Evolutionary conservation across 2,329 filamentous ascomycete genomes (phyloP).

Genomic region (Elsinoe batatas): DNA sequence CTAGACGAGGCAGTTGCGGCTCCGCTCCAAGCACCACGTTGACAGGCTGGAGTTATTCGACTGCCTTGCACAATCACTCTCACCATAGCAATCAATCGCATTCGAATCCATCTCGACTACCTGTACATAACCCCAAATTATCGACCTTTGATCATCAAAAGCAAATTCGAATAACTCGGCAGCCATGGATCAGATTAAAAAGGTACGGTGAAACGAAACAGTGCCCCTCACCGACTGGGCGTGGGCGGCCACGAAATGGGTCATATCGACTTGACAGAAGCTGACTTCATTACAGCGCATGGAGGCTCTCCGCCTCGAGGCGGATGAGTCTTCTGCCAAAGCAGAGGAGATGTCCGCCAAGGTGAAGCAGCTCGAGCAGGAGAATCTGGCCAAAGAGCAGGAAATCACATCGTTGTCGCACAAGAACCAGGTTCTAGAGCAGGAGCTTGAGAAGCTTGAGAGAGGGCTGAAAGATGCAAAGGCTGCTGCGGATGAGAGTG

Average conservation of each 20-base stretch:
- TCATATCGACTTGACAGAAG: background rate
- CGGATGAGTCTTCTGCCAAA: slow-evolving; percentile 71
- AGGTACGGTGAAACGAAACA: slow-evolving; percentile 26
- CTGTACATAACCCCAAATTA: background rate
- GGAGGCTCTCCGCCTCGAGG: slow-evolving; percentile 87
- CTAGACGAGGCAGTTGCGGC: slow-evolving; percentile 9
- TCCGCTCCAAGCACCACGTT: slow-evolving; percentile 11
- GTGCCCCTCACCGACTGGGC: slow-evolving; percentile 19
- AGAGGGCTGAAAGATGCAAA: slow-evolving; percentile 74
- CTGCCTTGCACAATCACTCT: slow-evolving; percentile 2
- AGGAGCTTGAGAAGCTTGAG: slow-evolving; percentile 90
- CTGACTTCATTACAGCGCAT: slow-evolving; percentile 59
- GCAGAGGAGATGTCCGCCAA: slow-evolving; percentile 79
- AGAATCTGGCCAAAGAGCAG: slow-evolving; percentile 93
- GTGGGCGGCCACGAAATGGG: slow-evolving; percentile 20
- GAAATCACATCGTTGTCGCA: slow-evolving; percentile 93
- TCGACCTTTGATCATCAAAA: background rate
- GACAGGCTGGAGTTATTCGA: slow-evolving; percentile 7
- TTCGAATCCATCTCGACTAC: slow-evolving; percentile 3
- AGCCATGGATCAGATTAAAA: slow-evolving; percentile 36
- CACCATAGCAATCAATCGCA: background rate
- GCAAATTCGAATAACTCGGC: slow-evolving; percentile 12
- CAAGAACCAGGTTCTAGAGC: slow-evolving; percentile 86
- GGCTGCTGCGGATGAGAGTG: slow-evolving; percentile 70
- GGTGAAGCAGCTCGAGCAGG: slow-evolving; percentile 79